Evolutionary conservation across 2,329 filamentous ascomycete species (phyloP), one percentile per base, ranked within the genome.

Genomic region (Corynespora cassiicola): DNA sequence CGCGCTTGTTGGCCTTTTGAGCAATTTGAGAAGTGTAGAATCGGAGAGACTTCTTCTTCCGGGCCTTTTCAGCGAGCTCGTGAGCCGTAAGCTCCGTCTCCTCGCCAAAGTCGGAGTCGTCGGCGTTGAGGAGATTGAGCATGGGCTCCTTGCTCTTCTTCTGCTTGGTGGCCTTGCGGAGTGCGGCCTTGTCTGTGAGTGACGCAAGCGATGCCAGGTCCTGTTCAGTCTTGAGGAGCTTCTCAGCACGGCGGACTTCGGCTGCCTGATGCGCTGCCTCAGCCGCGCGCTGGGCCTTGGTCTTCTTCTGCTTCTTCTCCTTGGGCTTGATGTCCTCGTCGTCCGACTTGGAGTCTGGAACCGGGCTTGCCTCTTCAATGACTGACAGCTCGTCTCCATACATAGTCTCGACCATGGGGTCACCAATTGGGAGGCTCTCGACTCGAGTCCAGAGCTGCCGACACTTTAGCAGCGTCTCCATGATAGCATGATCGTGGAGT

Each of bases 21-120:
- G 88, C 87, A 52, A 99, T 94, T 66, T 99, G 94, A 3, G 91
- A 96, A 2, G 95, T 97, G 79, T 99, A 99, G 77, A 99, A 99
- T 47, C 90, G 87, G 41, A 99, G 80, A 50, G 84, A 90, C 77
- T 95, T 96, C 78, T 94, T 96, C 69, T 88, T 88, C 43, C 83
- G 81, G 0, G 86, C 88, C 72, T 99, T 99, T 59, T 95, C 89
- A 26, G 87, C 88, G 1, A 89, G 86, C 45, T 92, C 84, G 45
- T 84, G 80, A 8, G 85, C 83, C 36, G 90, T 89, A 42, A 97
- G 80, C 4, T 77, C 74, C 11, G 88, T 86, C 65, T 96, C 90
- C 59, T 99, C 94, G 55, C 92, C 94, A 63, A 99, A 92, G 74
- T 99, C 94, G 3, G 90, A 95, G 56, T 88, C 81, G 45, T 86